A percentile compares a stretch with the other conserved stretches of the same genome.
Evolutionary conservation across 2,329 filamentous ascomycete species (phyloP).

Genomic region (Trichoderma sp.): DNA sequence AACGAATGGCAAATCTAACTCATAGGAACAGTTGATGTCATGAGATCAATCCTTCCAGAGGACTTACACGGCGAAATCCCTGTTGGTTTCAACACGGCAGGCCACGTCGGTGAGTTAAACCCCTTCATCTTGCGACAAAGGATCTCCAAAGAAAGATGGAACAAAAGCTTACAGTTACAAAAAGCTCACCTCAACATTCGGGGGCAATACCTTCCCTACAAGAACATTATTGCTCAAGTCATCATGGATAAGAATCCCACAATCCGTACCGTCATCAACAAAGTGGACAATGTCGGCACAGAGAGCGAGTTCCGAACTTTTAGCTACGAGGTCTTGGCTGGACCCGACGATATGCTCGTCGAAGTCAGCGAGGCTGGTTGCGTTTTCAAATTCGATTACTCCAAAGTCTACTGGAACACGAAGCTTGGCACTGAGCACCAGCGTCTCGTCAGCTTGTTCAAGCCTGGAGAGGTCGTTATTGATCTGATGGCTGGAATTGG

Average conservation of each 20-base stretch:
- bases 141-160: not conserved
- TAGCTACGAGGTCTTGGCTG: conserved; percentile 84
- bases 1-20: not conserved
- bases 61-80: conserved; percentile 80
- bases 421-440: conserved; percentile 88
- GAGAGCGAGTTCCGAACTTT: conserved; percentile 91
- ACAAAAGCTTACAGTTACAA: not conserved
- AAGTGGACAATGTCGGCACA: conserved; percentile 82
- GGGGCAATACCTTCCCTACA: conserved; percentile 80
- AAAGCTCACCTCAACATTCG: conserved; percentile 87
- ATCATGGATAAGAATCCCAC: conserved; percentile 84
- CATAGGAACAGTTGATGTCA: conserved; percentile 67
- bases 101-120: conserved; percentile 72
- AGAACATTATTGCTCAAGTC: conserved; percentile 79
- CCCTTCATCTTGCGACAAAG: not conserved
- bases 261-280: conserved; percentile 92
- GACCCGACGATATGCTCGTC: conserved; percentile 80
- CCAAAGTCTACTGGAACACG: conserved; percentile 98
- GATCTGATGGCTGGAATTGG: conserved; percentile 98
- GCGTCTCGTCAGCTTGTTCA: conserved; percentile 73
- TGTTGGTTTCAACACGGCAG: conserved; percentile 82
- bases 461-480: conserved; percentile 83
- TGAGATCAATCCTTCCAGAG: conserved; percentile 77
- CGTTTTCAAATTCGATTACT: conserved; percentile 89
- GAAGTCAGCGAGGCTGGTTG: conserved; percentile 80